Percentiles rank a stretch among this genome's conserved stretches.
These are phyloP conservation scores for Penicillium crustosum DNA, from an alignment of 2,329 filamentous ascomycete genomes.

Conservation along the genomic window DNA sequence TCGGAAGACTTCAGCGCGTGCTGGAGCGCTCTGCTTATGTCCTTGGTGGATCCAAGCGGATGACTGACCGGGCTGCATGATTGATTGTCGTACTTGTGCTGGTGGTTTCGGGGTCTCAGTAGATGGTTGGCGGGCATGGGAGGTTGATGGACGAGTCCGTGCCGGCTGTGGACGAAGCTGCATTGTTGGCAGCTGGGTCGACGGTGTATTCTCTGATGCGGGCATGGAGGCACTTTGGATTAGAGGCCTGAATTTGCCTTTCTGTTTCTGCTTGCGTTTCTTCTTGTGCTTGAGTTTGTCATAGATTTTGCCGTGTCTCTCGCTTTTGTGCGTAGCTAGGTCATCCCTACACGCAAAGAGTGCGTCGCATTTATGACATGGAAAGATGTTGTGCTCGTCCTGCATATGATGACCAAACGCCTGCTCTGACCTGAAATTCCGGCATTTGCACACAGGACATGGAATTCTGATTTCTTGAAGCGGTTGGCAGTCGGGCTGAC, in stretches of 20 bases:
- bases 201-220: not conserved
- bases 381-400: not conserved
- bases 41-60: too few species aligned
- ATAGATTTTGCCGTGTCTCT: not conserved
- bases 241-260: not conserved
- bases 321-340: not conserved
- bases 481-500: not conserved
- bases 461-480: not conserved
- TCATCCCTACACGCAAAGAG: not conserved
- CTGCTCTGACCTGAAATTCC: not conserved
- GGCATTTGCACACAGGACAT: not conserved
- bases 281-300: rapidly evolving
- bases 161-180: not conserved
- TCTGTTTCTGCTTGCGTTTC: not conserved
- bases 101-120: not conserved
- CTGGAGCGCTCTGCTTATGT: not conserved
- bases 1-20: not conserved
- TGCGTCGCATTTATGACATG: not conserved
- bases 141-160: not conserved
- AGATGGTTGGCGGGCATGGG: not conserved
- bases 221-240: not conserved
- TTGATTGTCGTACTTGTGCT: not conserved
- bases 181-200: not conserved
- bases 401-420: not conserved
- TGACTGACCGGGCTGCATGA: not conserved